These are phyloP conservation scores for Dactylellina cionopaga DNA, from an alignment of 2,329 filamentous ascomycete species.

Conservation along the genomic window DNA sequence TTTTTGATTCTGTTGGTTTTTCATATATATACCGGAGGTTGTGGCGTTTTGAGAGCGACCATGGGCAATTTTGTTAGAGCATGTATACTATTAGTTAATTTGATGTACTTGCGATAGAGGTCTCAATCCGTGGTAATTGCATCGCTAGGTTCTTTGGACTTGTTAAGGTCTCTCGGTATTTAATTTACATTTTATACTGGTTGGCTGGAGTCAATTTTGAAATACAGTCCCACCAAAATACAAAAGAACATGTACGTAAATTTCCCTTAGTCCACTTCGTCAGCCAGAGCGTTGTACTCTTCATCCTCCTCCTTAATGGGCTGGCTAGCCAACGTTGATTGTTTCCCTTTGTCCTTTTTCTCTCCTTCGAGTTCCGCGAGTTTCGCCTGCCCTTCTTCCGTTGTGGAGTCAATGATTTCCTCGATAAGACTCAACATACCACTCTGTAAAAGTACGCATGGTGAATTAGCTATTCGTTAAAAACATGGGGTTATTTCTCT, in stretches of 20 bases:
- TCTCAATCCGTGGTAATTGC: too few relatives aligned
- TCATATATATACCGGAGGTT: neutral
- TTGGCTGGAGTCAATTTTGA: too few relatives aligned
- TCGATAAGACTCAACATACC: constrained; percentile 91
- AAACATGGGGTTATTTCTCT: constrained; percentile 58
- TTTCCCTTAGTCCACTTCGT: constrained; percentile 37
- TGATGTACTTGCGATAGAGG: too few relatives aligned
- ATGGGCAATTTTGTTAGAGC: neutral
- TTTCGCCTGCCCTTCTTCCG: constrained; percentile 81
- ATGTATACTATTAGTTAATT: neutral
- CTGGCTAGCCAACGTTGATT: constrained; percentile 21
- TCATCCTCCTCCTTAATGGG: constrained; percentile 35
- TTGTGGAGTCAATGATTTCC: constrained; percentile 93
- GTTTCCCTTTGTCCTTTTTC: constrained; percentile 74
- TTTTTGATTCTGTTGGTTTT: neutral
- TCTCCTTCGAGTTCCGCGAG: constrained; percentile 75
- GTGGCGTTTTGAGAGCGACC: constrained; percentile 21
- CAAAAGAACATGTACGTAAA: neutral
- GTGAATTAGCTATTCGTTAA: constrained; percentile 2
- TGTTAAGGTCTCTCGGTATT: too few relatives aligned
- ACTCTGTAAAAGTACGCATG: constrained; percentile 66
- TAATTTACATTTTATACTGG: too few relatives aligned
- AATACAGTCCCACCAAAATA: too few relatives aligned
- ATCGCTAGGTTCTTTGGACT: too few relatives aligned
- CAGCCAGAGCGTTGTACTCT: constrained; percentile 30